phyloP scores from a whole-genome alignment of 2,329 filamentous ascomycete genomes.

The Beauveria medogensis region DNA sequence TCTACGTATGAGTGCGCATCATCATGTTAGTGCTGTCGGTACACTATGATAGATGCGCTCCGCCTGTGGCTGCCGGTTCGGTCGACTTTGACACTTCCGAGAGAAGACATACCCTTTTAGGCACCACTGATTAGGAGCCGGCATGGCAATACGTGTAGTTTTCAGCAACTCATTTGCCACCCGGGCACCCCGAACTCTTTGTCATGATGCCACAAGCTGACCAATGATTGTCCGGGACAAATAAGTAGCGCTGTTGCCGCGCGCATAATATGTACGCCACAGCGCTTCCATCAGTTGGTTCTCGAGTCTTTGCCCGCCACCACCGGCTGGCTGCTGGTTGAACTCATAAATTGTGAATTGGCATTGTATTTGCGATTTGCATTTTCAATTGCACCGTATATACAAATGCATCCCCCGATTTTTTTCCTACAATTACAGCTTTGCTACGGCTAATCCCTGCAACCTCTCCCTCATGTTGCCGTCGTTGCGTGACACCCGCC shows the following conservation, averaged over 20 bases:
- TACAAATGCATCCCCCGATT: background rate
- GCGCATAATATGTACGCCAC: slow-evolving; percentile 3
- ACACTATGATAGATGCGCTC: background rate
- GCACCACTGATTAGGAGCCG: background rate
- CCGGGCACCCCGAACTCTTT: background rate
- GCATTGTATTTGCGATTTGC: background rate
- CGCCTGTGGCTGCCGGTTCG: background rate
- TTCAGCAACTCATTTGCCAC: background rate
- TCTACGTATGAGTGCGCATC: no score
- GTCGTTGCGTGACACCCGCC: background rate
- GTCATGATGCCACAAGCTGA: background rate
- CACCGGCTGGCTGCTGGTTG: background rate
- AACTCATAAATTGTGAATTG: background rate
- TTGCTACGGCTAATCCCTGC: background rate
- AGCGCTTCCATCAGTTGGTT: background rate
- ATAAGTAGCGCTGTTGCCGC: background rate
- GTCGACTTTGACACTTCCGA: background rate
- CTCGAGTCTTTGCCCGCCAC: background rate
- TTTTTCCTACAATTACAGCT: slow-evolving; percentile 3
- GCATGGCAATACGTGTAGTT: background rate
- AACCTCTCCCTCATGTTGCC: background rate
- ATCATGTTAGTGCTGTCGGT: background rate
- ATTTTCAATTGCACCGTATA: background rate
- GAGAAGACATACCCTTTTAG: background rate
- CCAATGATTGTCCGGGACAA: background rate